These are phyloP conservation scores for Calvatia gigantea DNA, from an alignment of 768 basidiomycete species.

Conservation along the genomic window DNA sequence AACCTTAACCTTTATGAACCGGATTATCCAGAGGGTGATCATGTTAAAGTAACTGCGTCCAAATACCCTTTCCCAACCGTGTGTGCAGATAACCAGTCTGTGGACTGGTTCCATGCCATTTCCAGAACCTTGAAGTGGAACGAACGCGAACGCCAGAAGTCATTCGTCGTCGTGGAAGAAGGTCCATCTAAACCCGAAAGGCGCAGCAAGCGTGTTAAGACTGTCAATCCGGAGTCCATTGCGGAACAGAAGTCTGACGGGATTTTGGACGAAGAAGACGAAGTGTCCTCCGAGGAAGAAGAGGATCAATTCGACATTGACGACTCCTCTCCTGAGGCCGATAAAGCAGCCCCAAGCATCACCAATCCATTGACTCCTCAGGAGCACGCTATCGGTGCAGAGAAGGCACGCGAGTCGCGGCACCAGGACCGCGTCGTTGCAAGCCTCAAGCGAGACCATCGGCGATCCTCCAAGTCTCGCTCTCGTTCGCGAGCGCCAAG, in stretches of 20 bases:
- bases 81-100: constrained; percentile 95
- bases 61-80: constrained; percentile 99
- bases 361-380: constrained; percentile 11
- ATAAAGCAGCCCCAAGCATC: constrained; percentile 17
- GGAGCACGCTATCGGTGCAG: constrained; percentile 15
- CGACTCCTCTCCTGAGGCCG: constrained; percentile 69
- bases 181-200: constrained; percentile 45
- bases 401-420: constrained; percentile 13
- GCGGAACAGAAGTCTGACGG: constrained; percentile 25
- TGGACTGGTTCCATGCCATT: constrained; percentile 98
- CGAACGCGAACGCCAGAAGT: constrained; percentile 97
- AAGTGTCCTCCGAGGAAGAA: constrained; percentile 50
- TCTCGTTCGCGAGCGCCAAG: constrained; percentile 39
- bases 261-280: constrained; percentile 50
- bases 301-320: constrained; percentile 91
- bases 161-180: constrained; percentile 97
- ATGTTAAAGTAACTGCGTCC: constrained; percentile 97
- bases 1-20: constrained; percentile 12
- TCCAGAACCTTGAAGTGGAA: constrained; percentile 98
- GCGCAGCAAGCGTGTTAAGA: constrained; percentile 22
- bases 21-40: constrained; percentile 81
- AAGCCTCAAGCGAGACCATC: constrained; percentile 13
- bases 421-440: constrained; percentile 7
- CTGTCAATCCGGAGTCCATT: constrained; percentile 17
- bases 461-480: constrained; percentile 33